Base-by-base conservation (phyloP, 2,329 filamentous ascomycete genomes). In the Colletotrichum tropicale region DNA sequence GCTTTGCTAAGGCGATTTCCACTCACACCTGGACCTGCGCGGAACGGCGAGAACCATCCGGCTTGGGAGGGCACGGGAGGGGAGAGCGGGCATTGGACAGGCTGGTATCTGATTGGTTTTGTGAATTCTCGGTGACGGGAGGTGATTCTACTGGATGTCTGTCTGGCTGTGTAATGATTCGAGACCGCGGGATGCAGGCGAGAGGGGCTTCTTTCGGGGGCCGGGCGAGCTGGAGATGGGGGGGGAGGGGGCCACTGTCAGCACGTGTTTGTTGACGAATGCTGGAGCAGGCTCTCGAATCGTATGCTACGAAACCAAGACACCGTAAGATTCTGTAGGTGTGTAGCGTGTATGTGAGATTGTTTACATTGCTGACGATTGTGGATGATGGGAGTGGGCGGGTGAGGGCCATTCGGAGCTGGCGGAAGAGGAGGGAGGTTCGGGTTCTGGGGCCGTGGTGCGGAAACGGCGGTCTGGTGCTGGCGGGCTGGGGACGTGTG, bases 381-480 rank as follows among this genome's bases (percentile, higher is more conserved):
- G n/a, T 48, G 43, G 43, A 48, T 48, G 43, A 48, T 48, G 43
- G 43, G 43, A 48, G 43, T 48, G 43, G 15, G 43, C 26, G 52
- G 15, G 32, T 34, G 32, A 34, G 32, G 32, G 55, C 21, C 55
- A 58, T 28, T 30, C 30, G 66, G 13, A n/a, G 28, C 18, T 15
- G 21, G 24, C 26, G 24, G 36, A 48, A 52, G 66, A 58, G n/a
- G 30, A 21, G 30, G 36, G 65, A 32, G 36, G 6, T 52, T 58
- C 68, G 68, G 68, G 68, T 66, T 55, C 30, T 70, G 58, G 68
- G 68, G 38, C 68, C 58, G 56, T 21, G 43, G 43, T 48, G 43
- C 43, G 43, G 68, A 70, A 65, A 70, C 68, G 68, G 68, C 68
- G 68, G 68, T 70, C 68, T 65, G 68, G 13, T 36, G 30, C 36